Evolutionary conservation across 257 asterid species (phyloP).

Genomic region (Capsicum pubescens): DNA sequence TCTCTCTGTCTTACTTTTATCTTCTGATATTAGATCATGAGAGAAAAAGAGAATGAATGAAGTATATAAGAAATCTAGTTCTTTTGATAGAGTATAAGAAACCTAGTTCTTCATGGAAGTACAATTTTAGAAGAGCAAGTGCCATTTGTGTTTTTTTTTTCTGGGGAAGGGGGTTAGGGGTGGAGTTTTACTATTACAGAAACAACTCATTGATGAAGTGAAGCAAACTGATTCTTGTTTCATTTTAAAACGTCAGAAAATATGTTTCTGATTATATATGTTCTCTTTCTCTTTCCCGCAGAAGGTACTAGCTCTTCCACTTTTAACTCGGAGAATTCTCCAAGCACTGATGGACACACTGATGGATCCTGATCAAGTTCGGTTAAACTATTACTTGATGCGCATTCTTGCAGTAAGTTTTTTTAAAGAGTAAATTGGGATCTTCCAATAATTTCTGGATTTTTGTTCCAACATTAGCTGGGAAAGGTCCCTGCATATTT

Average conservation of each 20-base stretch:
- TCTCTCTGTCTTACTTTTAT: neutral
- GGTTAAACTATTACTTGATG: constrained; percentile 56
- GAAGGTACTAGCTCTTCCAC: constrained; percentile 55
- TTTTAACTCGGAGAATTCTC: constrained; percentile 45
- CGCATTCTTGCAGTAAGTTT: constrained; percentile 67
- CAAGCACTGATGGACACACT: constrained; percentile 44
- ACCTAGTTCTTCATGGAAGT: neutral
- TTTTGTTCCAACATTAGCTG: neutral
- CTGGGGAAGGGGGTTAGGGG: no score
- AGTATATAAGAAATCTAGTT: neutral
- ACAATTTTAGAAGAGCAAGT: neutral
- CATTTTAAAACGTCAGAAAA: neutral
- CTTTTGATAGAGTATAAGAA: neutral
- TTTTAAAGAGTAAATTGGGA: neutral
- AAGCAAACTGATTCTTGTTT: neutral
- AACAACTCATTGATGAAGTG: neutral
- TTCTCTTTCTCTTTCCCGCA: constrained; percentile 39
- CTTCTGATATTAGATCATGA: neutral
- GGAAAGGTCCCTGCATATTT: neutral
- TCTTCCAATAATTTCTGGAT: neutral
- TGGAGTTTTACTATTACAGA: neutral
- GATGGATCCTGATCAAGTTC: constrained; percentile 58
- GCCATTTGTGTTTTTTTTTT: neutral
- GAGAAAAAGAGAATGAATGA: neutral
- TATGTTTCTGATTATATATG: neutral